These are phyloP conservation scores for Retiboletus flavoniger DNA, from an alignment of 1,284 basidiomycete species.

Conservation along the genomic window DNA sequence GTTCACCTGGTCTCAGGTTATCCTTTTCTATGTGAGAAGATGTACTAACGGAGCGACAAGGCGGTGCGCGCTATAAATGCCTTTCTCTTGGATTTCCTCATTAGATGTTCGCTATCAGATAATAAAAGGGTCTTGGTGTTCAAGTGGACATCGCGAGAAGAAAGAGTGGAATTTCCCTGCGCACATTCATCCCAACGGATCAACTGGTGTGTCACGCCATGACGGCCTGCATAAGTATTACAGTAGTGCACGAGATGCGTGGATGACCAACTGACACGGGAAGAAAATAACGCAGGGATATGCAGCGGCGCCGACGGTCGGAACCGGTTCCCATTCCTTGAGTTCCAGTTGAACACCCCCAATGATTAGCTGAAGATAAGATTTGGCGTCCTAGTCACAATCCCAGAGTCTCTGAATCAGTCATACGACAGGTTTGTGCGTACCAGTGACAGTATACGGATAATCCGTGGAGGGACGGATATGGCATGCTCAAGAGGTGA, in stretches of 20 bases:
- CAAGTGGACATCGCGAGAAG: constrained; percentile 17
- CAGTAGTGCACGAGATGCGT: not conserved
- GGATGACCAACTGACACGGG: constrained; percentile 8
- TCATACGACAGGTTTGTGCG: not conserved
- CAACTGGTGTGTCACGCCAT: constrained; percentile 10
- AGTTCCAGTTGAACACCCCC: not conserved
- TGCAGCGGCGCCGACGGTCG: constrained; percentile 16
- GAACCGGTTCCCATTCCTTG: not conserved
- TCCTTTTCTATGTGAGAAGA: constrained; percentile 21
- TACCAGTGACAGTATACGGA: not conserved
- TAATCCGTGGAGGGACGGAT: constrained; percentile 9
- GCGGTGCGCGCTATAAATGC: constrained; percentile 31
- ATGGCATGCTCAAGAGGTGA: constrained; percentile 3
- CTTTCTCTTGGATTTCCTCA: constrained; percentile 23
- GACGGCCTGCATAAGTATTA: not conserved
- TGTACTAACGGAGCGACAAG: constrained; percentile 10
- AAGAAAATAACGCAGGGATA: not conserved
- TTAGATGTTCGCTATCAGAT: constrained; percentile 7
- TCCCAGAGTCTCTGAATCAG: not conserved
- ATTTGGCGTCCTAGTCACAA: not conserved
- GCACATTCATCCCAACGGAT: constrained; percentile 10
- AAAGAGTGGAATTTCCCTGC: constrained; percentile 18
- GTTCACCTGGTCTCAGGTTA: constrained; percentile 14
- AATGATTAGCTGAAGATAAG: not conserved
- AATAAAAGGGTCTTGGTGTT: constrained; percentile 11